Conservation (phyloP, 2,329 filamentous ascomycete genomes). For the Xylaria sp. region DNA sequence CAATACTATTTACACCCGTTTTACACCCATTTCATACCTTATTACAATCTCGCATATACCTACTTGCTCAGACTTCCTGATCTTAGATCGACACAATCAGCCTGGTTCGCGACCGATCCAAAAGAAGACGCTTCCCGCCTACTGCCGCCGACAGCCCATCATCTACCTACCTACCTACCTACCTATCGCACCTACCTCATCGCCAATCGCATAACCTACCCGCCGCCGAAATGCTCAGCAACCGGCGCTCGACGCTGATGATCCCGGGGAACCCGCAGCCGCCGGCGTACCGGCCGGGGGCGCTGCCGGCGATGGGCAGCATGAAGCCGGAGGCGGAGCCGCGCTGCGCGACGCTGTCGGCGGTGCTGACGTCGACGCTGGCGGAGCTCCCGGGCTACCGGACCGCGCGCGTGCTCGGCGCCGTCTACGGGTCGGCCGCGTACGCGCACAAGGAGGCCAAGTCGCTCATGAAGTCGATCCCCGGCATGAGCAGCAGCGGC, state of each 20-base stretch:
- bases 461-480: slow-evolving; percentile 27
- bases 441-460: slow-evolving; percentile 31
- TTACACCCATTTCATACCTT: slow-evolving; percentile 7
- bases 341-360: slow-evolving; percentile 23
- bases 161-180: not conserved
- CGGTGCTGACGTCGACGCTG: slow-evolving; percentile 29
- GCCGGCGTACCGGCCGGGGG: not conserved
- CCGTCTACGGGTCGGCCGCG: slow-evolving; percentile 28
- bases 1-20: too few species aligned
- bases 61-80: not conserved
- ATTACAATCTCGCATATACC: too few species aligned
- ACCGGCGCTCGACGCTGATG: slow-evolving; percentile 29
- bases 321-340: slow-evolving; percentile 25
- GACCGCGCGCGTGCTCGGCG: slow-evolving; percentile 23
- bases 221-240: slow-evolving; percentile 26
- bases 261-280: slow-evolving; percentile 12
- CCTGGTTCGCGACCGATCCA: not conserved
- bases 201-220: not conserved
- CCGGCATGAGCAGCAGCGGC: too few species aligned
- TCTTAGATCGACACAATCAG: not conserved
- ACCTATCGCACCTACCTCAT: not conserved
- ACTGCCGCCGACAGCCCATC: not conserved
- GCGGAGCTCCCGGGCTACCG: slow-evolving; percentile 28
- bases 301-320: slow-evolving; percentile 11
- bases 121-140: not conserved